A percentile compares a stretch with the other conserved stretches of the same genome.
Evolutionary conservation across 352 stramenopile species (phyloP).

Genomic region (Thalassiosira livingstoniorum): DNA sequence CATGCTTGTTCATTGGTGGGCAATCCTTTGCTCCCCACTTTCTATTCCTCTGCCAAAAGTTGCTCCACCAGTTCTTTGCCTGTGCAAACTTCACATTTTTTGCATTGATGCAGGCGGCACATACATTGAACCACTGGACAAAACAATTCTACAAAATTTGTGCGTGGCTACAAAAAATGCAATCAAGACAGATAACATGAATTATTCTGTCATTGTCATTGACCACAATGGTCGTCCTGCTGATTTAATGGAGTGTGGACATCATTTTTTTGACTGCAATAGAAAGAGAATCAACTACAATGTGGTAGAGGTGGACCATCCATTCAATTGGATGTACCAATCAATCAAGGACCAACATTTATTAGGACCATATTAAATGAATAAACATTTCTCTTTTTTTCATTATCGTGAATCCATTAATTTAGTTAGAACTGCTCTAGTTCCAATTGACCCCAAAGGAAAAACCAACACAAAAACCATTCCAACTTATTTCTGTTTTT

Average conservation of each 20-base stretch:
- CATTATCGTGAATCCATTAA: no score
- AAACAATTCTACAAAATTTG: not conserved
- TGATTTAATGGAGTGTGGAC: not conserved
- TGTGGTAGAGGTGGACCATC: no score
- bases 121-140: not conserved
- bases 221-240: not conserved
- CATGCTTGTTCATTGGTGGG: slow-evolving; percentile 28
- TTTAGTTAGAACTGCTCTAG: no score
- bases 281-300: no score
- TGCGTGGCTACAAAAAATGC: not conserved
- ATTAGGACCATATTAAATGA: no score
- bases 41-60: slow-evolving; percentile 15
- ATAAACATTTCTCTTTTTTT: no score
- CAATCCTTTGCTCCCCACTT: slow-evolving; percentile 10
- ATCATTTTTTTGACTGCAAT: not conserved
- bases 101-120: slow-evolving; percentile 10
- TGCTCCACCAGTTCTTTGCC: not conserved
- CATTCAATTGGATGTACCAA: no score
- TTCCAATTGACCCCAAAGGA: no score
- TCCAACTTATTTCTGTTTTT: no score
- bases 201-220: not conserved
- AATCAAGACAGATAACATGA: not conserved
- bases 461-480: no score
- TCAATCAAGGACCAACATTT: no score
- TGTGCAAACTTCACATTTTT: slow-evolving; percentile 4